phyloP scores from a whole-genome alignment of 257 asterid species.

The Lycium barbarum region DNA sequence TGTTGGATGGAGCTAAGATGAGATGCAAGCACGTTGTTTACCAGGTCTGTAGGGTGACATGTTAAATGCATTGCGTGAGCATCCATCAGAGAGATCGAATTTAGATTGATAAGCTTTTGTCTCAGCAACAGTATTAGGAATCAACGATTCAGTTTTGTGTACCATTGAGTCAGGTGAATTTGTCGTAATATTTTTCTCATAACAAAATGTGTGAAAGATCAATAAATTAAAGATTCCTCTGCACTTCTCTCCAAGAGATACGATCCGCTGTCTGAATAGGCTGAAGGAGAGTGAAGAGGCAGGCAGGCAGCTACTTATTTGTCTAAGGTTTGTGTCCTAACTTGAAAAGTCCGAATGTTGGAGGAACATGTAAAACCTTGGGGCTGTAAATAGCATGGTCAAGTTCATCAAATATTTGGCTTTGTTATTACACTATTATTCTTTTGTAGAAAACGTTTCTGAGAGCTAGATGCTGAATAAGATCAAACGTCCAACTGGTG shows the following conservation, averaged over 20 bases:
- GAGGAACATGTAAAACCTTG: neutral
- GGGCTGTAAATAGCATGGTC: neutral
- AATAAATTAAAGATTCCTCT: neutral
- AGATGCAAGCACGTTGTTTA: neutral
- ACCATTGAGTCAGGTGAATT: neutral
- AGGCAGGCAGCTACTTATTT: neutral
- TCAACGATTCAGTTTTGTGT: neutral
- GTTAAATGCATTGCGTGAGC: neutral
- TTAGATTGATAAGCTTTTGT: slow-evolving; percentile 7
- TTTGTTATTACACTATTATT: neutral
- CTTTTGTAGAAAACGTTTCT: neutral
- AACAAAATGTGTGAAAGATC: neutral
- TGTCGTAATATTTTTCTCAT: neutral
- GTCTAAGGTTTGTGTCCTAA: neutral
- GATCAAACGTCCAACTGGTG: neutral
- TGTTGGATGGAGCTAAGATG: neutral
- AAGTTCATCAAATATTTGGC: neutral
- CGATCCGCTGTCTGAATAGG: neutral
- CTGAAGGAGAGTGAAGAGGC: neutral
- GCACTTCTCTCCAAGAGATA: neutral
- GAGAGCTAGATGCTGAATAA: neutral
- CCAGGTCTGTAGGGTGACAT: neutral
- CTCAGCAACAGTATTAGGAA: neutral
- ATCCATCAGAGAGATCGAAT: neutral
- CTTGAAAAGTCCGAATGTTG: neutral